Evolutionary conservation across 768 basidiomycete genomes (phyloP), one percentile per base, ranked within the genome.

Genomic region (Pulveroboletus frians): DNA sequence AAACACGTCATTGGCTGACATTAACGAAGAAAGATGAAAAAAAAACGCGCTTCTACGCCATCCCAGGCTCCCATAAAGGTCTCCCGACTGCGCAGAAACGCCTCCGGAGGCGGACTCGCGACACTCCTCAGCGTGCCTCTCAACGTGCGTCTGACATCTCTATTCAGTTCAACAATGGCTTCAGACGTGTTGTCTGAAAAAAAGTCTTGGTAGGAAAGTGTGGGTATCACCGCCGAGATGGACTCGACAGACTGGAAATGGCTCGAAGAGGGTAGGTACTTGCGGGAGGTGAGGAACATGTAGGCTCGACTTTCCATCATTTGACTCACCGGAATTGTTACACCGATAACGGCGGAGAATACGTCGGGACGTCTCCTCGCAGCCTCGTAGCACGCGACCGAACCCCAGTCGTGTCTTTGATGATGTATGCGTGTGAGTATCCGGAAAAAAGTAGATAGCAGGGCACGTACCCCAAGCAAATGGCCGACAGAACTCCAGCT

Each of bases 371-470:
- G 71, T 68, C 76, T 72, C 14, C 85, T 76, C 1, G 81, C 84
- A 10, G 83, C 79, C 62, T 88, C 83, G 56, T 81, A 84, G 53
- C 86, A 87, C 3, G 79, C 50, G 45, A 76, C 73, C 1, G 83
- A 70, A 34, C 87, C 87, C 87, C 87, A 89, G 52, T 89, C 87
- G 57, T 89, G 87, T 11, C 85, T 85, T 30, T 14, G n/a, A 32
- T 26, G 23, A 6, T 3, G 18, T 40, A 21, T 9, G 15, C 23
- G 26, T 52, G 17, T 43, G 45, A 43, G 26, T 9, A 31, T 23
- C 9, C 15, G 8, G n/a, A 10, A 11, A 43, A 27, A 4, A 26
- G 23, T 36, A 36, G 39, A 26, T 4, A 9, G 4, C 9, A 11
- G 1, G 31, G 31, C 32, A 14, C 72, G 27, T 53, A 84, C 85